A percentile compares a stretch with the other conserved stretches of the same genome.
phyloP scores from a whole-genome alignment of 176 grass and related monocot genomes.

The Carex parvula region DNA sequence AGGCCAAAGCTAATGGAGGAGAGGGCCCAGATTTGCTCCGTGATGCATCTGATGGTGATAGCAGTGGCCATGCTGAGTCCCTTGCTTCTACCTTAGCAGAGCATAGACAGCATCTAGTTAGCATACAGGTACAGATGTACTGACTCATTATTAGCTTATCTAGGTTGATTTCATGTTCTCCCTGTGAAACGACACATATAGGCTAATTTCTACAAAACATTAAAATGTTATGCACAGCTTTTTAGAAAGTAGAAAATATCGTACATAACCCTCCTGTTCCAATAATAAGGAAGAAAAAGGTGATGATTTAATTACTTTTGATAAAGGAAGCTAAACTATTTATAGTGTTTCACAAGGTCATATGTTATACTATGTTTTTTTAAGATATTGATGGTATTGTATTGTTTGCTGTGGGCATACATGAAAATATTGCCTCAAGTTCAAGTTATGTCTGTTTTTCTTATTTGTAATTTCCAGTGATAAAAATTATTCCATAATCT shows the following conservation, averaged over 20 bases:
- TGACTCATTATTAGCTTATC: slow-evolving; percentile 6
- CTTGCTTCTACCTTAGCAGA: slow-evolving; percentile 83
- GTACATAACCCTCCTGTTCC: background rate
- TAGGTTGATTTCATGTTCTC: background rate
- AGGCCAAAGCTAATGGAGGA: slow-evolving; percentile 96
- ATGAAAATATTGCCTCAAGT: slow-evolving; percentile 2
- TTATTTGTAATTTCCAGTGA: background rate
- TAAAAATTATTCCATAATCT: background rate
- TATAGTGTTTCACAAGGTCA: background rate
- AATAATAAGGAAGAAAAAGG: background rate
- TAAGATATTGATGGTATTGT: background rate
- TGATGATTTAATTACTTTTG: background rate
- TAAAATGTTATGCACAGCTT: background rate
- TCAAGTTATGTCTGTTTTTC: background rate
- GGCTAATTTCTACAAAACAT: background rate
- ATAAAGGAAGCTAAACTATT: background rate
- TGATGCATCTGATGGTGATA: slow-evolving; percentile 55
- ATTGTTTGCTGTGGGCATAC: background rate
- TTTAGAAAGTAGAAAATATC: background rate
- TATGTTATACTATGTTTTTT: background rate
- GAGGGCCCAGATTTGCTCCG: slow-evolving; percentile 93
- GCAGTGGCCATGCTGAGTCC: slow-evolving; percentile 81
- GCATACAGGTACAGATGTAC: slow-evolving; percentile 70
- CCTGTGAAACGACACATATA: background rate
- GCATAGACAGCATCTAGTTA: slow-evolving; percentile 96